Base-by-base conservation (phyloP, 352 stramenopile species). In the Albugo candida region DNA sequence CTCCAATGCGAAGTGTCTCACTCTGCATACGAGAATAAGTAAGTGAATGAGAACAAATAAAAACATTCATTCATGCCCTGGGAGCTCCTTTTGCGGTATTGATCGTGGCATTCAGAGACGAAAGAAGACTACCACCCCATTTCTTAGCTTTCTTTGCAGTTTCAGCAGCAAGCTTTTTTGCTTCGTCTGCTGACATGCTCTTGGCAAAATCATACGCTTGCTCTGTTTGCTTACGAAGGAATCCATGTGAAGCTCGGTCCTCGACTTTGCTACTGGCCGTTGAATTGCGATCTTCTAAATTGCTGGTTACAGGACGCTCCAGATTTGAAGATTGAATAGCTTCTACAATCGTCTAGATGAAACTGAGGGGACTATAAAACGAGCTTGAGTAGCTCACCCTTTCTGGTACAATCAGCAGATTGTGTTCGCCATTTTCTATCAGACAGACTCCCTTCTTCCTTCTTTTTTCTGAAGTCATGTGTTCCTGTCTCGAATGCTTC, bases 131-230 rank as follows among this genome's bases (percentile, higher is more conserved):
- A 0, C 70, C 74, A 18, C 77, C 77, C 77, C 74, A 91, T 36
- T 87, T 91, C 47, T 87, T 87, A 1, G 77, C 77, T 36, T 91
- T 91, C 57, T 87, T 83, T n/a, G 77, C 77, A 4, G 76, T 87
- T 53, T 87, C 77, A 0, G 68, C 64, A 2, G 74, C 77, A 5
- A 70, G 70, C 40, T 85, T 86, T 52, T 86, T 87, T 2, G 73
- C 75, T 53, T 91, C 77, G 51, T 91, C 77, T 41, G 86, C 80
- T 5, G 64, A 79, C n/a, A 91, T 80, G 48, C 86, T 87, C 55
- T 91, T 91, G 5, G 77, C 77, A 59, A 91, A 87, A 45, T 86
- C 77, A 53, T 86, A 84, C 17, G 74, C 77, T 52, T 84, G 72
- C 46, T 86, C 77, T 18, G 67, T 91, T 47, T 87, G 77, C 49